Conservation (phyloP, 2,329 filamentous ascomycete genomes). For the Thielaviopsis punctulata region DNA sequence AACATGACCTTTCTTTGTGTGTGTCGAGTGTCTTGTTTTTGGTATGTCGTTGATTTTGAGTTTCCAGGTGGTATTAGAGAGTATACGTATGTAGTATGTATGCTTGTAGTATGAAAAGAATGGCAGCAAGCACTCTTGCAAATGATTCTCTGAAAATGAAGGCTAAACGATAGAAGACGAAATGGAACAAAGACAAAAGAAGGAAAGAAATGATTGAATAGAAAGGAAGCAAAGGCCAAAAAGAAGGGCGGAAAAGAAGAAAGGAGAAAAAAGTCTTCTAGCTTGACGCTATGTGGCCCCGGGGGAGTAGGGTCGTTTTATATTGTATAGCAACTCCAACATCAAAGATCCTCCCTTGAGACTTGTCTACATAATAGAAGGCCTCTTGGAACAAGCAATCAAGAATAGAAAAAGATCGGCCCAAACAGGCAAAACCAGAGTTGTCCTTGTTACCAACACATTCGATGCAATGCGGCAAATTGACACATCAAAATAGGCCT, state of each 20-base stretch:
- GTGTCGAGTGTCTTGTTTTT: no score
- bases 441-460: no score
- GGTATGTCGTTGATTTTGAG: not conserved
- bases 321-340: no score
- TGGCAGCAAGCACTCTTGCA: not conserved
- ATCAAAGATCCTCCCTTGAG: no score
- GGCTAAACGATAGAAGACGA: not conserved
- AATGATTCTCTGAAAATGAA: not conserved
- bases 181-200: not conserved
- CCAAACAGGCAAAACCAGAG: no score
- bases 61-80: not conserved
- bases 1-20: constrained; percentile 20
- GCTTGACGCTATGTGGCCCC: not conserved
- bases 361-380: no score
- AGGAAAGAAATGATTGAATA: not conserved
- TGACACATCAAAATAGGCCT: no score
- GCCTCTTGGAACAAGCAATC: no score
- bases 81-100: no score
- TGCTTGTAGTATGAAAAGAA: not conserved
- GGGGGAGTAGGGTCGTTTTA: not conserved
- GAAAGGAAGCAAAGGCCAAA: not conserved
- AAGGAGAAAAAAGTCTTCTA: not conserved
- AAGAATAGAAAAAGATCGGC: no score
- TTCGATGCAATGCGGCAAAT: no score
- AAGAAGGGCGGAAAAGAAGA: not conserved